phyloP scores from a whole-genome alignment of 106 monocot genomes.

The Dendrobium nobile region DNA sequence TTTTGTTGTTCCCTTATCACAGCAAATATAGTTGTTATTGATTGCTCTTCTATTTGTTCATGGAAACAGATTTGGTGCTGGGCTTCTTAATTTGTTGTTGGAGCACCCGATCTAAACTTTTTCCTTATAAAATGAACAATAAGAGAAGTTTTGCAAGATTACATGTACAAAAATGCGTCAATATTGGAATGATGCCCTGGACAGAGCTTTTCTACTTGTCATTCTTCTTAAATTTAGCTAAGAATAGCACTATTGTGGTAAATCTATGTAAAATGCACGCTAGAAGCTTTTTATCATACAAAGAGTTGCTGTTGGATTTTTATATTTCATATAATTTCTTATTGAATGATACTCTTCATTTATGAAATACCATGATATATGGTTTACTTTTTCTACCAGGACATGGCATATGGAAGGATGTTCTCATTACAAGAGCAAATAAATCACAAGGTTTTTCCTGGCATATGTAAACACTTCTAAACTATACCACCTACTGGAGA shows the following conservation, averaged over 20 bases:
- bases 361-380: slow-evolving; percentile 1
- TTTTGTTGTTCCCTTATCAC: too few relatives aligned
- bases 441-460: slow-evolving; percentile 47
- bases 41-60: too few relatives aligned
- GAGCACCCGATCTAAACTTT: background rate
- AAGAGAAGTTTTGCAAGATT: background rate
- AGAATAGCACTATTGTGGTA: background rate
- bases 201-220: background rate
- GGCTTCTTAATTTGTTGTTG: too few relatives aligned
- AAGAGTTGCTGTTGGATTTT: background rate
- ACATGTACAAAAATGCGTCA: too few relatives aligned
- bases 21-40: too few relatives aligned
- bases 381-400: slow-evolving; percentile 17
- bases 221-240: background rate
- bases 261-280: background rate
- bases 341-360: background rate
- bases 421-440: slow-evolving; percentile 76
- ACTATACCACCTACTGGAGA: background rate
- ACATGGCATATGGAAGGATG: slow-evolving; percentile 38
- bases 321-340: background rate
- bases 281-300: background rate
- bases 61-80: too few relatives aligned
- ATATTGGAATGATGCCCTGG: background rate
- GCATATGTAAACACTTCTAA: background rate
- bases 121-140: background rate